phyloP scores from a whole-genome alignment of 768 basidiomycete genomes.

The Hypsizygus marmoreus region DNA sequence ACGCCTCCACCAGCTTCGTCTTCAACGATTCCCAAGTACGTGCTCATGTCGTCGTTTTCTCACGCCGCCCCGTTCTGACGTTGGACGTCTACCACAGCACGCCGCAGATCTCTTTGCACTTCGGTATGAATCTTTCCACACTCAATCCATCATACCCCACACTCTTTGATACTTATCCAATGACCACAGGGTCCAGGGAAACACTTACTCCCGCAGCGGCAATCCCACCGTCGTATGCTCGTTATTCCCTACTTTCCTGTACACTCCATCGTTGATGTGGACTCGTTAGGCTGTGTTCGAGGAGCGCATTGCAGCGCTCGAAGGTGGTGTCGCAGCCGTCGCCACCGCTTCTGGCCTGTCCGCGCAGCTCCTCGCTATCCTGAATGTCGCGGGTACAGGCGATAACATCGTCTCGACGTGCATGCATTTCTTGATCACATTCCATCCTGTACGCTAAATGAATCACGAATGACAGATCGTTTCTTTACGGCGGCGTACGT shows the following conservation, averaged over 20 bases:
- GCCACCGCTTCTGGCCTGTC: slow-evolving; percentile 61
- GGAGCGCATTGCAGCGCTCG: slow-evolving; percentile 63
- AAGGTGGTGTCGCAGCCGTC: slow-evolving; percentile 63
- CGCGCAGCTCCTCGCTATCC: slow-evolving; percentile 63
- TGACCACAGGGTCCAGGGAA: slow-evolving; percentile 48
- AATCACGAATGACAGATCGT: slow-evolving; percentile 40
- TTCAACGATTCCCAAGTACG: slow-evolving; percentile 51
- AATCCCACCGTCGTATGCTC: slow-evolving; percentile 68
- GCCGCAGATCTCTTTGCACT: slow-evolving; percentile 55
- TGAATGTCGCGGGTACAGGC: slow-evolving; percentile 50
- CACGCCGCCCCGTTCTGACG: not conserved
- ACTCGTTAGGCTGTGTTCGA: slow-evolving; percentile 63
- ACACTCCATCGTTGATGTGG: not conserved
- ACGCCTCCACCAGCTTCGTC: slow-evolving; percentile 50
- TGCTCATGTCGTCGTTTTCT: not conserved
- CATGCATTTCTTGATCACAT: slow-evolving; percentile 21
- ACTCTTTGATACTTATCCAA: not conserved
- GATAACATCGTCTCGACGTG: slow-evolving; percentile 73
- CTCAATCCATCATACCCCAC: not conserved
- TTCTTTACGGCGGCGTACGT: slow-evolving; percentile 63
- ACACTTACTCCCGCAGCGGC: slow-evolving; percentile 70
- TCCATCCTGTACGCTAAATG: not conserved
- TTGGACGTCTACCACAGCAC: slow-evolving; percentile 32
- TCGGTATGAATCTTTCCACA: slow-evolving; percentile 22
- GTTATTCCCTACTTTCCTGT: slow-evolving; percentile 6